phyloP scores from a whole-genome alignment of 1,284 basidiomycete genomes.

The Volvariella surrecta region DNA sequence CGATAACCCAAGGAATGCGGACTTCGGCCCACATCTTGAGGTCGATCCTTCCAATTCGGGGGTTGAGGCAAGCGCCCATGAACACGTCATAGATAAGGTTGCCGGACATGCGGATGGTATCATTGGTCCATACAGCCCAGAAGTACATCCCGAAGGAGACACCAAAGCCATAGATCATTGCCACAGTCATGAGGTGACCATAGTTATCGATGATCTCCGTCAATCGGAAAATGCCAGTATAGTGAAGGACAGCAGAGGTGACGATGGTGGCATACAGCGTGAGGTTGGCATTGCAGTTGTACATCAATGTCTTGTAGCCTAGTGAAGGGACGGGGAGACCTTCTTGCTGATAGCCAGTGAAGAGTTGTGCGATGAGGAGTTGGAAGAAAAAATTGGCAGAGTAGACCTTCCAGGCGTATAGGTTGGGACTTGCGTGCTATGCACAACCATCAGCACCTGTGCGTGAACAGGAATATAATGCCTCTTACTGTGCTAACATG shows the following conservation, averaged over 20 bases:
- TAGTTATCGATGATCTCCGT: constrained; percentile 97
- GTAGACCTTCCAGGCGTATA: constrained; percentile 86
- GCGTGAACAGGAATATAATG: neutral
- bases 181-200: constrained; percentile 93
- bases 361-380: constrained; percentile 81
- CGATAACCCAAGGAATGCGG: constrained; percentile 93
- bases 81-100: constrained; percentile 93
- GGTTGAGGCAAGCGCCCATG: constrained; percentile 95
- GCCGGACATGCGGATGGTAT: constrained; percentile 87
- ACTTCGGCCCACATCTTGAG: constrained; percentile 99
- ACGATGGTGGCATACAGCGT: constrained; percentile 85
- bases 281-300: constrained; percentile 93
- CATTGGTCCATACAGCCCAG: constrained; percentile 68
- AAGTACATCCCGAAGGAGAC: constrained; percentile 80
- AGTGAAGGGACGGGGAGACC: constrained; percentile 91
- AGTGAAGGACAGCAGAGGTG: constrained; percentile 74
- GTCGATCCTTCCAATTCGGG: constrained; percentile 88
- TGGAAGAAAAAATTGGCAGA: constrained; percentile 86
- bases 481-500: constrained; percentile 72
- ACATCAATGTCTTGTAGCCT: constrained; percentile 86
- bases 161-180: constrained; percentile 86
- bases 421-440: constrained; percentile 87
- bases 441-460: neutral
- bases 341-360: constrained; percentile 92
- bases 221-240: constrained; percentile 80